These are phyloP conservation scores for Pleurotus tuber-regium DNA, from an alignment of 768 basidiomycete genomes.

Conservation along the genomic window DNA sequence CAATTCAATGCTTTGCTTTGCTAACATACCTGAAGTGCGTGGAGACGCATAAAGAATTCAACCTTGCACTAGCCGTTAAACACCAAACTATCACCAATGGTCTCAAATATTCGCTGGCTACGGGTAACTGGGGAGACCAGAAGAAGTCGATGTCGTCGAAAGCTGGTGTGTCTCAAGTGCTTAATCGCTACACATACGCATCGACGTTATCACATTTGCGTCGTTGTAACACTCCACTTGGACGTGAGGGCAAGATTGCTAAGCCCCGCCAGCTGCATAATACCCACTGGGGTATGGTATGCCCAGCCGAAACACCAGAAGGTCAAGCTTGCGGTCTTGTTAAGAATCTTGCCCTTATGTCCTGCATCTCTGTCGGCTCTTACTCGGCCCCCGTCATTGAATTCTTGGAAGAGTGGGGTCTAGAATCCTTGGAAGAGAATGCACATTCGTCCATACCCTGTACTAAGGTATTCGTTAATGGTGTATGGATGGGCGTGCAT, in stretches of 20 bases:
- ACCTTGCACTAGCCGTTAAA: constrained; percentile 87
- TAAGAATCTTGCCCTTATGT: constrained; percentile 97
- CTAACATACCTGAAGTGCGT: constrained; percentile 68
- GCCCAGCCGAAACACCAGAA: constrained; percentile 99
- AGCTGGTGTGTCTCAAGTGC: constrained; percentile 97
- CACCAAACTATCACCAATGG: constrained; percentile 98
- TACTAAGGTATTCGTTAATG: constrained; percentile 98
- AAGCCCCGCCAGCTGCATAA: constrained; percentile 99
- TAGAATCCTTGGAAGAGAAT: constrained; percentile 94
- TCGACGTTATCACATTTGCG: constrained; percentile 97
- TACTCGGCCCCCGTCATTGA: constrained; percentile 95
- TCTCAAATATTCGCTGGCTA: constrained; percentile 95
- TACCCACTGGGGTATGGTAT: constrained; percentile 99
- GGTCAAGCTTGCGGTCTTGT: constrained; percentile 99
- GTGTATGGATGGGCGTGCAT: constrained; percentile 99
- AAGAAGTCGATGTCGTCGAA: constrained; percentile 98
- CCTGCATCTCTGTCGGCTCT: constrained; percentile 97
- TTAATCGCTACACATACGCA: constrained; percentile 98
- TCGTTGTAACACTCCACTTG: constrained; percentile 96
- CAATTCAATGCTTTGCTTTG: background rate
- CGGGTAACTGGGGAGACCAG: constrained; percentile 99
- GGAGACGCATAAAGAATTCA: constrained; percentile 94
- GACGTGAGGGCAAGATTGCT: constrained; percentile 98
- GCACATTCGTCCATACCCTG: constrained; percentile 78
- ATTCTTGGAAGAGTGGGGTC: constrained; percentile 97